Evolutionary conservation across 2,329 filamentous ascomycete species (phyloP), one percentile per base, ranked within the genome.

Genomic region (Cryphonectria carpinicola): DNA sequence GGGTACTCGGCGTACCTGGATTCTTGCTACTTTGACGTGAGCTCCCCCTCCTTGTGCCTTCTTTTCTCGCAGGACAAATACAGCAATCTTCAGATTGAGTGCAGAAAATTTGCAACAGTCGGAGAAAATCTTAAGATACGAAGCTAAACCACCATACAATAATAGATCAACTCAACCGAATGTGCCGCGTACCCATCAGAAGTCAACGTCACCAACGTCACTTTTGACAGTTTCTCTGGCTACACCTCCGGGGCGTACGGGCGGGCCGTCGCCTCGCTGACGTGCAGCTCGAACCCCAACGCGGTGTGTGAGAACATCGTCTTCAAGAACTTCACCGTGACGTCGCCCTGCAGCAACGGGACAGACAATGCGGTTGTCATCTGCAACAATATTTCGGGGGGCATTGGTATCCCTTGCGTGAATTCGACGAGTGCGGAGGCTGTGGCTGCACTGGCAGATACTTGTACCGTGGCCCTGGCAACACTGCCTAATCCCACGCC

Each of bases 11-110:
- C 89, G 32, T 86, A 88, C 49, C 79, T 90, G 10, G 88, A 90
- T 75, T 87, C 88, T 39, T 90, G 88, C 79, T 90, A 90, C 78
- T 90, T 90, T 78, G 85, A 89, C 72, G 81, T 88, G 72, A 83
- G 80, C 73, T 14, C 49, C 17, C 19, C 19, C 49, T 1, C 11
- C n/a, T 0, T 8, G 19, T 39, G 6, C 37, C 32, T 46, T 43
- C 8, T 56, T 37, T 10, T 13, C 3, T 37, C 37, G 8, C 37
- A 13, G 25, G 39, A 41, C 14, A 22, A 61, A 52, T 32, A 14
- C 62, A 28, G 28, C 37, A 25, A 28, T 37, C 54, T 2, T 28
- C 13, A 6, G 14, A 22, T 4, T 11, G 60, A 25, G n/a, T 17
- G 17, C 14, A 10, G 3, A 25, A 35, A n/a, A 43, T 22, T 4